These are phyloP conservation scores for Penicillium sp. DNA, from an alignment of 2,329 filamentous ascomycete species.

Conservation along the genomic window DNA sequence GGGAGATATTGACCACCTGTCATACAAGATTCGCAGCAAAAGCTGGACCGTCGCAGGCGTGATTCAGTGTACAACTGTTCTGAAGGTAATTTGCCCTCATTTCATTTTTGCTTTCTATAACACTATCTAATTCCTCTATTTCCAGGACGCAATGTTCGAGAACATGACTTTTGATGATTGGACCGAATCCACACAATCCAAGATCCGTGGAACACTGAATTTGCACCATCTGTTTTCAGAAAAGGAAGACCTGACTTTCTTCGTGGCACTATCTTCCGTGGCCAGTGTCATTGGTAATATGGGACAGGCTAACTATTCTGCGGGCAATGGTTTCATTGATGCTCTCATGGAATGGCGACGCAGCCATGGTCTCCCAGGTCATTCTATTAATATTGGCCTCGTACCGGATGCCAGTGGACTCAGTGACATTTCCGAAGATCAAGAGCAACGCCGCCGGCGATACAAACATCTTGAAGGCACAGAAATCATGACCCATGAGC, in stretches of 20 bases:
- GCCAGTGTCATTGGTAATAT: conserved; percentile 57
- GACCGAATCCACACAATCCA: conserved; percentile 12
- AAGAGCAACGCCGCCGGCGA: conserved; percentile 18
- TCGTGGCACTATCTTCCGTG: conserved; percentile 56
- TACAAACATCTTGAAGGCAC: conserved; percentile 23
- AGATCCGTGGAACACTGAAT: conserved; percentile 17
- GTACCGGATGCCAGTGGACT: conserved; percentile 25
- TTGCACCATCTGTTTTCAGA: conserved; percentile 13
- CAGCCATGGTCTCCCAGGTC: conserved; percentile 11
- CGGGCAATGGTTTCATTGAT: conserved; percentile 45
- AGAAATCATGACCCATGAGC: conserved; percentile 18
- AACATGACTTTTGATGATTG: conserved; percentile 19
- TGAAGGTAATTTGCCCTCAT: conserved; percentile 8
- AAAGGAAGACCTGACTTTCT: conserved; percentile 36
- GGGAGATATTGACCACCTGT: conserved; percentile 15
- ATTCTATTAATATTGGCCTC: conserved; percentile 22
- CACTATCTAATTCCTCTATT: neutral
- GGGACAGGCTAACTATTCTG: conserved; percentile 59
- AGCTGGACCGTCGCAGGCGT: conserved; percentile 17
- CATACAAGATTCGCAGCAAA: conserved; percentile 11
- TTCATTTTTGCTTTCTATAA: neutral
- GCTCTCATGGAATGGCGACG: conserved; percentile 20
- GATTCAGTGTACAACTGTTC: conserved; percentile 22
- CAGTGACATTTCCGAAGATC: conserved; percentile 17
- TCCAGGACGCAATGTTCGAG: conserved; percentile 24